phyloP scores from a whole-genome alignment of 164 flowering plant genomes.

The Tetrastigma voinierianum region DNA sequence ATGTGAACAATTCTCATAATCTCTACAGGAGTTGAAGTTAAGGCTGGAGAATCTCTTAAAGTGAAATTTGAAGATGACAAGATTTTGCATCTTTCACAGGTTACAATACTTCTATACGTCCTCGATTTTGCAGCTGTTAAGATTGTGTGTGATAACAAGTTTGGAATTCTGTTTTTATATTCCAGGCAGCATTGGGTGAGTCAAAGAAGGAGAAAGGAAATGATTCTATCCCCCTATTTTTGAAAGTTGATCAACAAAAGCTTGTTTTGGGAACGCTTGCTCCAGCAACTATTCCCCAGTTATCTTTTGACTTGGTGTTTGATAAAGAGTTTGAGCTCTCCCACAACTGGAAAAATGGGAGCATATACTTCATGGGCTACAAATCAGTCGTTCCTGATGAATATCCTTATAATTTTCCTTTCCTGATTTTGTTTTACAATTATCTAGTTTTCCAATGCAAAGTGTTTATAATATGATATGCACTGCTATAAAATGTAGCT shows the following conservation, averaged over 20 bases:
- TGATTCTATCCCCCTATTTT: conserved; percentile 34
- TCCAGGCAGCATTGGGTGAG: conserved; percentile 74
- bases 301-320: conserved; percentile 59
- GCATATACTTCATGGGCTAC: conserved; percentile 70
- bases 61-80: conserved; percentile 24
- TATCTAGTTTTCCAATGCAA: not conserved
- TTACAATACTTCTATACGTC: conserved; percentile 5
- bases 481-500: too few species aligned
- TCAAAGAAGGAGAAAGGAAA: conserved; percentile 49
- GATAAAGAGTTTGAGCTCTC: conserved; percentile 83
- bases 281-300: conserved; percentile 42
- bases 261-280: conserved; percentile 64
- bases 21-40: conserved; percentile 61
- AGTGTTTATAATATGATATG: too few species aligned
- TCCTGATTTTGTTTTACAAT: not conserved
- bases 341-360: conserved; percentile 76
- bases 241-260: conserved; percentile 49
- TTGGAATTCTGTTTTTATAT: not conserved
- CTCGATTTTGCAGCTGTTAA: too few species aligned
- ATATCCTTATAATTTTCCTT: conserved; percentile 33
- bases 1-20: not conserved
- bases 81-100: conserved; percentile 63
- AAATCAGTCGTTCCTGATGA: conserved; percentile 24
- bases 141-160: not conserved
- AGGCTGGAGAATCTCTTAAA: conserved; percentile 50